Evolutionary conservation across 163 green algal species (phyloP), one percentile per base, ranked within the genome.

Genomic region (Smithsoniella earleae): DNA sequence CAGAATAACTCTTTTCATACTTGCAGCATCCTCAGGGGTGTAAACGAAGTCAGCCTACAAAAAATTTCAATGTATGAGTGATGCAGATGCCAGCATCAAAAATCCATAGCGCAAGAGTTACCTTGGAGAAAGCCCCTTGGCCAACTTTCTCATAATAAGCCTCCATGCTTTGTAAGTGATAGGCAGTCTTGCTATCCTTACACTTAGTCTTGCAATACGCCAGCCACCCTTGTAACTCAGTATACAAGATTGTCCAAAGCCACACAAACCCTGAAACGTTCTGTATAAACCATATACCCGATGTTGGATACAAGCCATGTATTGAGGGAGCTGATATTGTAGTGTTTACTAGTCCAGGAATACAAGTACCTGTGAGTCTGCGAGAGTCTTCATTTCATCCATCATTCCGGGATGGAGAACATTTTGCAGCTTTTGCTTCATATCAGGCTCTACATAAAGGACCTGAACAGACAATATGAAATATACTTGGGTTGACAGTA

Each of bases 361-460:
- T 25, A 10, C 8, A 27, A 25, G 33, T 31, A 69, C 58, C 58
- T 69, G 58, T 1, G 16, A 30, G 40, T 69, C 58, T n/a, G 58
- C 58, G 30, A 69, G 34, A 16, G 25, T 25, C 25, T 13, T 69
- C n/a, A 69, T 37, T 31, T 69, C 58, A 5, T 69, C 58, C 22
- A 16, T 3, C 6, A 33, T 69, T 38, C 30, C 25, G 31, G 58
- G 16, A 33, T 69, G 30, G 8, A 69, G 25, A 30, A 69, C 58
- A n/a, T 13, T 69, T 0, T 30, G 16, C 58, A 69, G 34, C 10
- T 22, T 36, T n/a, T 33, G 40, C 18, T n/a, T 43, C 58, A 69
- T 69, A 4, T 69, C 58, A 34, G 58, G 58, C 25, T 69, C 58
- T 45, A 69, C 58, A 13, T 69, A 36, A 30, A 69, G 58, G n/a